Conservation (phyloP, 805 yeast genomes). For the Metschnikowia arizonensis region DNA sequence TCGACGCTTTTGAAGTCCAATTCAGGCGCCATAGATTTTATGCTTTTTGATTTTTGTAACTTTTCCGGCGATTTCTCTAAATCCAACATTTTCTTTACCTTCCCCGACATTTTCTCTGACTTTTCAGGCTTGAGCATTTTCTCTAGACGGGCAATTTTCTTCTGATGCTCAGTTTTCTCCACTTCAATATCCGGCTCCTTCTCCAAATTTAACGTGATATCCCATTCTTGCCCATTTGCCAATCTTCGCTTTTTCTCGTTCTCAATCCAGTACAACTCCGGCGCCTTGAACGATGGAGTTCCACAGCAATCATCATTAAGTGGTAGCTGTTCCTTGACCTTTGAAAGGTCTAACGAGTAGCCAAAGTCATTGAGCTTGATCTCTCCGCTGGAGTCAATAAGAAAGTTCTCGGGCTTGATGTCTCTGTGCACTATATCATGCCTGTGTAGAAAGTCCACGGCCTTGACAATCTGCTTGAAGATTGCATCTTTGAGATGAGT, state of each 20-base stretch:
- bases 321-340: slow-evolving; percentile 17
- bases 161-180: slow-evolving; percentile 7
- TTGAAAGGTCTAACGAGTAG: slow-evolving; percentile 37
- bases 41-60: not conserved
- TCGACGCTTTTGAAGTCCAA: slow-evolving; percentile 38
- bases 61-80: no score
- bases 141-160: slow-evolving; percentile 5
- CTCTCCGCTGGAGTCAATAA: slow-evolving; percentile 43
- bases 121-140: not conserved
- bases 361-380: slow-evolving; percentile 51
- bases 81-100: not conserved
- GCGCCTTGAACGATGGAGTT: slow-evolving; percentile 52
- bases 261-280: slow-evolving; percentile 41
- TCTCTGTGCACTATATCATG: slow-evolving; percentile 47
- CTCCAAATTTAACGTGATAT: not conserved
- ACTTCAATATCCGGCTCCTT: not conserved
- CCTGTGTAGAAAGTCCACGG: slow-evolving; percentile 43
- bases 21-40: not conserved
- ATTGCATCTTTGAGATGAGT: slow-evolving; percentile 40
- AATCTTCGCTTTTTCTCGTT: not conserved
- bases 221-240: not conserved
- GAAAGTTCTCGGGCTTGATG: slow-evolving; percentile 51
- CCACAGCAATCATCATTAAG: slow-evolving; percentile 38
- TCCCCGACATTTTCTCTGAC: not conserved
- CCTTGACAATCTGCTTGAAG: slow-evolving; percentile 44